A percentile compares a stretch with the other conserved stretches of the same genome.
Conservation (phyloP, 2,329 filamentous ascomycete species). For the Fusarium ambrosium region DNA sequence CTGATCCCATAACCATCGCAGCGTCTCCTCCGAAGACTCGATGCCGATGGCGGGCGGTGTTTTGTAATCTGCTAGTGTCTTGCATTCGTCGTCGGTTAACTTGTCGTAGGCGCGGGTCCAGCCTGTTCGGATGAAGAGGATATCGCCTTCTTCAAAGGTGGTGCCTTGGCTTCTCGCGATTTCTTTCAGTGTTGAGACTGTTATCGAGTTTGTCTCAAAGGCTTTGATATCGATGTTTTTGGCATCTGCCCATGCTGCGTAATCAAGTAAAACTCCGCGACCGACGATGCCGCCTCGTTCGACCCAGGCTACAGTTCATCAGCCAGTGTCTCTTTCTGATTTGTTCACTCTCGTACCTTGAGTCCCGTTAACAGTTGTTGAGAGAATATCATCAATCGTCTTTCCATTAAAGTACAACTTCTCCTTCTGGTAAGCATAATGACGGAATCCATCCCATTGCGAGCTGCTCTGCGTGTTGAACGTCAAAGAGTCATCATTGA, state of each 20-base stretch:
- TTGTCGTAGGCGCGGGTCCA: conserved; percentile 61
- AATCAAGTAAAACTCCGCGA: conserved; percentile 67
- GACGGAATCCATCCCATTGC: conserved; percentile 57
- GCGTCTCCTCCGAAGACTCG: conserved; percentile 60
- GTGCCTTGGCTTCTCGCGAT: conserved; percentile 60
- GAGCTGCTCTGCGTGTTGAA: conserved; percentile 56
- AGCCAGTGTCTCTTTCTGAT: neutral
- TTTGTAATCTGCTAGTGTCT: conserved; percentile 49
- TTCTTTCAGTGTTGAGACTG: conserved; percentile 57
- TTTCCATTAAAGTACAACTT: conserved; percentile 52
- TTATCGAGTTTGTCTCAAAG: conserved; percentile 59
- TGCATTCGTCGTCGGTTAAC: conserved; percentile 54
- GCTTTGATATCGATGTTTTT: conserved; percentile 54
- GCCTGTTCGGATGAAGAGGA: conserved; percentile 68
- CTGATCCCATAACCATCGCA: conserved; percentile 71
- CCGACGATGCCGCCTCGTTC: conserved; percentile 60
- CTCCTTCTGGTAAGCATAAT: conserved; percentile 56
- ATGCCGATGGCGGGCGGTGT: conserved; percentile 57
- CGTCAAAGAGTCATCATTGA: conserved; percentile 51
- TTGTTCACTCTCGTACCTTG: conserved; percentile 36
- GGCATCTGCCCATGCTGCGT: conserved; percentile 58
- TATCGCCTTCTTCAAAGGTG: conserved; percentile 63
- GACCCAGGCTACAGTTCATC: conserved; percentile 12
- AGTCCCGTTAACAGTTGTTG: conserved; percentile 47
- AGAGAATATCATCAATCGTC: conserved; percentile 60